Conservation (phyloP, 2,329 filamentous ascomycete species). For the Fusarium verrucosum region DNA sequence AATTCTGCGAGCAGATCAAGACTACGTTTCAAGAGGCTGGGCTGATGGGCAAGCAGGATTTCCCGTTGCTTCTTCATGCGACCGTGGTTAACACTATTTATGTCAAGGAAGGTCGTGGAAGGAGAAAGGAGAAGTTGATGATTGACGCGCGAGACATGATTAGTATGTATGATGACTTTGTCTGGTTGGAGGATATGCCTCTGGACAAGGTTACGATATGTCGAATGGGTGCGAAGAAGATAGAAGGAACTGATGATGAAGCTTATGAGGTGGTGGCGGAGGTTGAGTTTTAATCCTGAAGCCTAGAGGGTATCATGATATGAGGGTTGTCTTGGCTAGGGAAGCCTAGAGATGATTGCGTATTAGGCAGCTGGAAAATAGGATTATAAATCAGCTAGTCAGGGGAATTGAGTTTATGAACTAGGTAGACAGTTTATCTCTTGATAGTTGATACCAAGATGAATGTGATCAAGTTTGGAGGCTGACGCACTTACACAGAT, state of each 20-base stretch:
- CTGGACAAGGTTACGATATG: constrained; percentile 82
- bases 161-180: constrained; percentile 68
- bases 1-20: constrained; percentile 67
- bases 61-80: constrained; percentile 80
- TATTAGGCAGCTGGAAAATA: not conserved
- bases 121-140: constrained; percentile 52
- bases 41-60: constrained; percentile 65
- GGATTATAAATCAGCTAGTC: not conserved
- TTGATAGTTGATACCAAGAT: not conserved
- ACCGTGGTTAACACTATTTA: constrained; percentile 90
- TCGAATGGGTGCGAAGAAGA: constrained; percentile 83
- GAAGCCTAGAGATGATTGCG: not conserved
- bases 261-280: constrained; percentile 65
- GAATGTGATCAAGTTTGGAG: not conserved
- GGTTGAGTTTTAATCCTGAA: constrained; percentile 50
- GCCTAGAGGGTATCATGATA: constrained; percentile 10
- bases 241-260: constrained; percentile 61
- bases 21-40: constrained; percentile 63
- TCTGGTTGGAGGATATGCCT: constrained; percentile 75
- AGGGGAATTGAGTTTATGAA: not conserved
- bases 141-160: constrained; percentile 66
- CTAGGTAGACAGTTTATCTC: not conserved
- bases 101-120: constrained; percentile 54
- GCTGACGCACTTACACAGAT: not conserved
- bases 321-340: not conserved